These are phyloP conservation scores for Wickerhamomyces ciferrii DNA, from an alignment of 805 yeast species.

Conservation along the genomic window DNA sequence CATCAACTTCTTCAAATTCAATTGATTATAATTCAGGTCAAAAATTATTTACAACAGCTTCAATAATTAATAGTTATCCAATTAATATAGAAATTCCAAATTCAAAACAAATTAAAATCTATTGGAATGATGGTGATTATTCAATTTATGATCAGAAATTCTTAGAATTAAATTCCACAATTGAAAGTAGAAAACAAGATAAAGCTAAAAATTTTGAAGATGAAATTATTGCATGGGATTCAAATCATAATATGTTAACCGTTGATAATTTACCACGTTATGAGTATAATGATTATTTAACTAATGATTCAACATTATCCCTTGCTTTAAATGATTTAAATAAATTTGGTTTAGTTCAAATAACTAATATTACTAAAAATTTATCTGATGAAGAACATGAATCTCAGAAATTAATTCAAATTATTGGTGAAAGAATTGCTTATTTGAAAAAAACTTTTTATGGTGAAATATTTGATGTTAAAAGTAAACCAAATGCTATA, in stretches of 20 bases:
- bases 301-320: conserved; percentile 24
- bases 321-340: conserved; percentile 41
- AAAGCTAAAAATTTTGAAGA: conserved; percentile 26
- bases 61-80: conserved; percentile 31
- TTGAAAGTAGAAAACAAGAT: conserved; percentile 21
- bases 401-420: conserved; percentile 29
- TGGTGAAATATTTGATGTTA: conserved; percentile 68
- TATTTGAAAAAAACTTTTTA: conserved; percentile 68
- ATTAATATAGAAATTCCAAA: conserved; percentile 26
- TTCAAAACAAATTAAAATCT: conserved; percentile 32
- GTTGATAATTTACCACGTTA: conserved; percentile 18
- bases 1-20: conserved; percentile 43
- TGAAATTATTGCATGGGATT: conserved; percentile 43
- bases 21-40: conserved; percentile 54
- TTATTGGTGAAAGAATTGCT: conserved; percentile 52
- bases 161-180: conserved; percentile 37
- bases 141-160: conserved; percentile 40
- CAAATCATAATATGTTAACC: conserved; percentile 1
- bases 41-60: conserved; percentile 59
- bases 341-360: conserved; percentile 49
- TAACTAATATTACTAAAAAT: conserved; percentile 47
- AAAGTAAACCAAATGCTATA: conserved; percentile 44
- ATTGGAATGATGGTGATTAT: conserved; percentile 43
- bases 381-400: conserved; percentile 20
- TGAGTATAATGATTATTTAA: conserved; percentile 36